Conservation (phyloP, 495 filamentous ascomycete species). For the Aspergillus heteromorphus region DNA sequence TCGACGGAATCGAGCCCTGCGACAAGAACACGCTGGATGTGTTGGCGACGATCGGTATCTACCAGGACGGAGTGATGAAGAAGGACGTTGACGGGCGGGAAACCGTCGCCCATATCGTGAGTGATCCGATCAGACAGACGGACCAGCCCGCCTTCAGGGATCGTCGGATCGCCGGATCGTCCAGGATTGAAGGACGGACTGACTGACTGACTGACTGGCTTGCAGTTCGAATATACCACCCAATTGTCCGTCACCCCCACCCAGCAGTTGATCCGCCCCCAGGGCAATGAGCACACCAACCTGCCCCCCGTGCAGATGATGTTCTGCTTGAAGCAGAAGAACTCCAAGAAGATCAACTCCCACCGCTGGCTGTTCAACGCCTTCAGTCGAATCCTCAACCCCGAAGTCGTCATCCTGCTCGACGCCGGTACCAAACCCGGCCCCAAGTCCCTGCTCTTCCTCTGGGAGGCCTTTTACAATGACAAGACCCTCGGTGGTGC, state of each 20-base stretch:
- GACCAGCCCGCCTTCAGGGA: background rate
- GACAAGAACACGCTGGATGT: constrained; percentile 95
- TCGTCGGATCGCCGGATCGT: background rate
- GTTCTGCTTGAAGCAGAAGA: constrained; percentile 97
- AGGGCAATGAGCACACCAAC: constrained; percentile 73
- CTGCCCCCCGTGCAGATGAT: constrained; percentile 97
- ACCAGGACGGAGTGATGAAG: constrained; percentile 98
- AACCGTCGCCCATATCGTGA: constrained; percentile 84
- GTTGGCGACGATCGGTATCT: constrained; percentile 88
- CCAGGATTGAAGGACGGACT: background rate
- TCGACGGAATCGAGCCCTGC: constrained; percentile 95
- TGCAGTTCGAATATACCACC: constrained; percentile 92
- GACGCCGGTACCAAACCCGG: constrained; percentile 97
- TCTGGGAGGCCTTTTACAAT: constrained; percentile 99
- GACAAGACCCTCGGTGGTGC: constrained; percentile 96
- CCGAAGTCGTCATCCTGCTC: constrained; percentile 91
- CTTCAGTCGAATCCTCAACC: constrained; percentile 92
- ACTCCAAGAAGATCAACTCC: constrained; percentile 99
- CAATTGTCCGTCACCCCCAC: constrained; percentile 94
- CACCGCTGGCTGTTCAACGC: constrained; percentile 98
- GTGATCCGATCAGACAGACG: too few relatives aligned
- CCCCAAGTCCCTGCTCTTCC: constrained; percentile 78
- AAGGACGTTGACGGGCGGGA: constrained; percentile 94
- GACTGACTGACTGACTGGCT: background rate
- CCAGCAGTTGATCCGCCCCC: constrained; percentile 90